Evolutionary conservation across 176 grass and related monocot genomes (phyloP), one percentile per base, ranked within the genome.

Genomic region (Cenchrus purpureus): DNA sequence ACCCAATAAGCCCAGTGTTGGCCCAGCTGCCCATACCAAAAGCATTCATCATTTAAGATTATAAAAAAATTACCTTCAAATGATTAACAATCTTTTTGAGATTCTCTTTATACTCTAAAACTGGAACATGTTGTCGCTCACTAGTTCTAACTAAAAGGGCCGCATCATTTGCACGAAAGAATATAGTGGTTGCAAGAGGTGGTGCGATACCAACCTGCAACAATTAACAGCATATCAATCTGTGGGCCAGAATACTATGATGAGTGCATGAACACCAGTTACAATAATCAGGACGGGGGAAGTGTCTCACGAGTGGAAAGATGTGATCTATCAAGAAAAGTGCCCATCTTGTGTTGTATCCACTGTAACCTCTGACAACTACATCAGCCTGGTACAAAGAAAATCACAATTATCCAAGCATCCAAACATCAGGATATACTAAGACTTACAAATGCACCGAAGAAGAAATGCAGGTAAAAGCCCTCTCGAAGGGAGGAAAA

Each of bases 291-390:
- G 65, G 46, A 42, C 46, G 80, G 37, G 37, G 37, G 17, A 80
- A 48, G 15, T 25, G 12, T 79, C 65, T 82, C 95, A 92, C 89
- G 56, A 73, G 54, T 17, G 93, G 93, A 6, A 95, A 98, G 11
- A 98, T 85, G 15, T 82, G 91, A 31, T 95, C 81, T 52, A 95
- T 87, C 46, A 98, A 77, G 80, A 98, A 98, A 32, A 98, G 73
- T 20, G 96, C 93, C 96, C 96, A 98, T 78, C 93, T 91, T 28
- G 93, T 92, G 78, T 95, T 98, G 88, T 98, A 98, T 9, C 96
- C 96, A 15, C 93, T 86, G 40, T 90, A 98, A 40, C 96, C 96
- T 87, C 96, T 89, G 12, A 94, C 91, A 65, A 95, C 34, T 42
- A 98, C 43, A 80, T 98, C 96, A 54, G 88, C 95, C 95, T 95